Evolutionary conservation across 2,329 filamentous ascomycete species (phyloP), one percentile per base, ranked within the genome.

Genomic region (Fusarium foetens): DNA sequence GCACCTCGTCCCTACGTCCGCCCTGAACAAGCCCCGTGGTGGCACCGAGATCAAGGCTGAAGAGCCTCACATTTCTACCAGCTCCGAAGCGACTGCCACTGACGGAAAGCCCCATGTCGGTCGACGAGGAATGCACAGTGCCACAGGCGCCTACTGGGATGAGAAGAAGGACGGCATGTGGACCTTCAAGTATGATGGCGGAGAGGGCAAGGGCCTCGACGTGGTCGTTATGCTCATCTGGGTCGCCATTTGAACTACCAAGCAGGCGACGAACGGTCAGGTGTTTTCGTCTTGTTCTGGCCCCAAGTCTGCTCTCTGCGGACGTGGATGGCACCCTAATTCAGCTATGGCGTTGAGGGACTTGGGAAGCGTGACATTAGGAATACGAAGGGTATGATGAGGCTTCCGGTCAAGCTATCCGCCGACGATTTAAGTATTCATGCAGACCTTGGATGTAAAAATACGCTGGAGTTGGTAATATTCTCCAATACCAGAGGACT

Each of bases 121-220:
- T 62, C 90, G 95, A 74, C 90, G 95, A 73, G 96, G 96, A 73
- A 96, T 96, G 93, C 93, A 96, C 85, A 93, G 90, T 81, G 93
- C 93, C 27, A 93, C 92, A 48, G 93, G 93, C 53, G 94, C 93
- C 38, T 96, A 92, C 86, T 96, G 93, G 93, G 94, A 96, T 82
- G 93, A 94, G 84, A 93, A 94, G 85, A 94, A 92, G 83, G 93
- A 96, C 79, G 93, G 93, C 75, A 95, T 95, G 89, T 96, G 92
- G 92, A 94, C 90, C 76, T 94, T 92, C 86, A 96, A 96, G 86
- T 95, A 91, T 80, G 92, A 94, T 76, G 88, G 88, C 64, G 88
- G 89, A 67, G 89, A 91, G 80, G 84, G 81, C 77, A 91, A 91
- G 84, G 90, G 90, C 41, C 85, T 93, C 82, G 90, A 93, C 75